Conservation (phyloP, 1,284 basidiomycete genomes). For the Schizopora paradoxa region DNA sequence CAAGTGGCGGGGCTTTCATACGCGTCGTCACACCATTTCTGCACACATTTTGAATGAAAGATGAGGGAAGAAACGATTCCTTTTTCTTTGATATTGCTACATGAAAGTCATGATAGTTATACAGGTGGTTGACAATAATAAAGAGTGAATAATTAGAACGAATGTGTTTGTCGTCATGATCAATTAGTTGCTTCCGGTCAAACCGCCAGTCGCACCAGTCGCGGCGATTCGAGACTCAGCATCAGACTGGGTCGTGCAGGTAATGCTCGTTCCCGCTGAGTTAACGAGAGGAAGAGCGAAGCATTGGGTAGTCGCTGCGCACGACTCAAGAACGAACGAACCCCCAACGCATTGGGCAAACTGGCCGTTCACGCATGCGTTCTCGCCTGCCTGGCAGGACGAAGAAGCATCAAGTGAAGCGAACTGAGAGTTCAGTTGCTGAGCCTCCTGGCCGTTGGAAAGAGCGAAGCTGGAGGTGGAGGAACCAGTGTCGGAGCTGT, state of each 20-base stretch:
- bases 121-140: not conserved
- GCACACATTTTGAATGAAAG: not conserved
- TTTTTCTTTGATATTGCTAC: not conserved
- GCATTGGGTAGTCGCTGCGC: conserved; percentile 24
- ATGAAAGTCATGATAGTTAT: too few species aligned
- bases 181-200: conserved; percentile 24
- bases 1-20: not conserved
- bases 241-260: conserved; percentile 49
- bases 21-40: not conserved
- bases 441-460: conserved; percentile 22
- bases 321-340: conserved; percentile 26
- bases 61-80: too few species aligned
- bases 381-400: conserved; percentile 32
- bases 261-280: conserved; percentile 38
- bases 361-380: conserved; percentile 39
- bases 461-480: conserved; percentile 16
- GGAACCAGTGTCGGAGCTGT: conserved; percentile 8
- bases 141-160: not conserved
- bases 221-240: conserved; percentile 45
- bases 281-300: conserved; percentile 44
- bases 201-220: conserved; percentile 42
- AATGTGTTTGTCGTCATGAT: not conserved
- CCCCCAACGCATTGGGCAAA: conserved; percentile 36
- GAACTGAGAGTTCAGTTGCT: conserved; percentile 20
- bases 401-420: conserved; percentile 12